These are phyloP conservation scores for Zygoascus flipseniorum DNA, from an alignment of 805 yeast genomes.

Conservation along the genomic window DNA sequence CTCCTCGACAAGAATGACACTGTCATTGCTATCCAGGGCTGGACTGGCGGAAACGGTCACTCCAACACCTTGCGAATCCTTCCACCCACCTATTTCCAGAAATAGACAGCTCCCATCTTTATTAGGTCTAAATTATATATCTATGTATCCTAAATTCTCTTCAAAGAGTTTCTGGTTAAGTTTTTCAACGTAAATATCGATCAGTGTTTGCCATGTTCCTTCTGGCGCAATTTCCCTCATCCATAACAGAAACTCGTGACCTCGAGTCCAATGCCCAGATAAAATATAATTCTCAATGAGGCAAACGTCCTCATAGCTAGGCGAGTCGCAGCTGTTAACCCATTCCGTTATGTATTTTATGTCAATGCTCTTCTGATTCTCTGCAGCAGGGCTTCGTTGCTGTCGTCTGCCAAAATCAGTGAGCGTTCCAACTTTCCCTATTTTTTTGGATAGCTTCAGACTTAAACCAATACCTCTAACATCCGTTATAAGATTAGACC, in stretches of 20 bases:
- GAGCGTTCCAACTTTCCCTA: not conserved
- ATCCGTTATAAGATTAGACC: slow-evolving; percentile 56
- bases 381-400: not conserved
- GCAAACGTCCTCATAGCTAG: slow-evolving; percentile 34
- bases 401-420: not conserved
- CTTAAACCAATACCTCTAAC: slow-evolving; percentile 74
- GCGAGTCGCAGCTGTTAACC: slow-evolving; percentile 22
- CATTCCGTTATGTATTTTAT: slow-evolving; percentile 33
- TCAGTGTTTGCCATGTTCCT: slow-evolving; percentile 4
- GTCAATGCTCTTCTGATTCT: slow-evolving; percentile 30
- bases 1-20: slow-evolving; percentile 81
- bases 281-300: slow-evolving; percentile 31
- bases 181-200: not conserved
- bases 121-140: not conserved
- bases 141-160: not conserved
- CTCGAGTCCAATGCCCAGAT: slow-evolving; percentile 4
- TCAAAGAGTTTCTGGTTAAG: not conserved
- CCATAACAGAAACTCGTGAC: slow-evolving; percentile 13
- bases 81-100: slow-evolving; percentile 1
- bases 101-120: not conserved
- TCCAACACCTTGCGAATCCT: slow-evolving; percentile 95
- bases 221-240: slow-evolving; percentile 7
- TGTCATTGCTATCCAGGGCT: slow-evolving; percentile 94
- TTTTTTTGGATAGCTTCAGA: slow-evolving; percentile 39
- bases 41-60: slow-evolving; percentile 98